Conservation (phyloP, 1,139 yeast genomes). For the Yarrowia galli region DNA sequence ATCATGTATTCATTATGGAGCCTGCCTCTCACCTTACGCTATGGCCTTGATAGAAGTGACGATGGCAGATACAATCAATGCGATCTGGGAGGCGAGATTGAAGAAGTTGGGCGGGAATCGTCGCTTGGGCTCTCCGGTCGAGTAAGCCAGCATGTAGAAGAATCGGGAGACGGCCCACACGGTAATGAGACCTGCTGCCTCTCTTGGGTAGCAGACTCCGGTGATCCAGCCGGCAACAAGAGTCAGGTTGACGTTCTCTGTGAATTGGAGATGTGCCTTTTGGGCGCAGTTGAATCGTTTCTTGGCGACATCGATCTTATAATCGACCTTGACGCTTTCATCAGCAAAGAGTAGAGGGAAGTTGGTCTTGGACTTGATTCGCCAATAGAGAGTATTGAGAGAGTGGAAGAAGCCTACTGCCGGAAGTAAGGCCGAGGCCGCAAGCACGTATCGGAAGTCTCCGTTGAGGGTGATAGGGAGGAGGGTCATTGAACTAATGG, state of each 20-base stretch:
- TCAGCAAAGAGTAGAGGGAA: conserved; percentile 42
- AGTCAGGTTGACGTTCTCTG: conserved; percentile 41
- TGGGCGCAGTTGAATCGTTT: conserved; percentile 42
- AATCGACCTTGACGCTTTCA: conserved; percentile 40
- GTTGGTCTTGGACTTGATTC: conserved; percentile 39
- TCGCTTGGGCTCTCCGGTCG: conserved; percentile 41
- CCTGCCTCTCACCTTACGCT: neutral
- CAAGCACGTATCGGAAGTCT: conserved; percentile 42
- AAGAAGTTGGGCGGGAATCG: conserved; percentile 39
- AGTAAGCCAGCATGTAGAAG: conserved; percentile 41
- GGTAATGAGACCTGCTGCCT: conserved; percentile 40
- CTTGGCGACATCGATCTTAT: conserved; percentile 41
- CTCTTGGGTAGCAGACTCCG: conserved; percentile 41
- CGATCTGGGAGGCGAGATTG: conserved; percentile 31
- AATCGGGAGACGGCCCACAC: conserved; percentile 41
- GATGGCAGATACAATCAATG: conserved; percentile 16
- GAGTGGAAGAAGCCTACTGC: conserved; percentile 40
- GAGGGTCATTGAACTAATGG: conserved; percentile 29
- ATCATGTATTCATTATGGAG: neutral
- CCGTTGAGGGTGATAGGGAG: conserved; percentile 39
- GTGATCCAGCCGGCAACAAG: conserved; percentile 40
- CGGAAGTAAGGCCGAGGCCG: conserved; percentile 41
- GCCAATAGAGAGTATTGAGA: conserved; percentile 39
- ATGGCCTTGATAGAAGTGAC: conserved; percentile 33
- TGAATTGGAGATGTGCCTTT: conserved; percentile 42